These are phyloP conservation scores for Sporisorium graminicola DNA, from an alignment of 1,284 basidiomycete genomes.

Conservation along the genomic window DNA sequence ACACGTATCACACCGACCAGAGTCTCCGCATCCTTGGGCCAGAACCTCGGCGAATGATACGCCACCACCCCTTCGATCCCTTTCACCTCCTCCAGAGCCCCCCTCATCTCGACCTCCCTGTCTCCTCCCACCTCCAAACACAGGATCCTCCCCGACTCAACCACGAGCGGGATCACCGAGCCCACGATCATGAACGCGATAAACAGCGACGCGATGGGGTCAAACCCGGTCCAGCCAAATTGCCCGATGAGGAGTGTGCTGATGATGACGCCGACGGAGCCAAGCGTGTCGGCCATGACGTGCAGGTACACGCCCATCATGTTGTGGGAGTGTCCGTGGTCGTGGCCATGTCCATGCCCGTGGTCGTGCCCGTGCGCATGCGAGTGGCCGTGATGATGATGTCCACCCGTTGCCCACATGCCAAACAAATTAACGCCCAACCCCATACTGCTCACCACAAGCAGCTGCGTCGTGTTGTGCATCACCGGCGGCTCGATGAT, in stretches of 20 bases:
- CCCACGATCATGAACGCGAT: constrained; percentile 95
- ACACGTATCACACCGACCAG: constrained; percentile 83
- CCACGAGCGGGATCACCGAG: constrained; percentile 92
- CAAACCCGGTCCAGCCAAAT: constrained; percentile 99
- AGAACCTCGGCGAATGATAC: constrained; percentile 87
- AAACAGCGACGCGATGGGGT: constrained; percentile 96
- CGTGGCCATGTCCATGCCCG: constrained; percentile 69
- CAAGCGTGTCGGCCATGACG: constrained; percentile 74
- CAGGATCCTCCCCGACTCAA: constrained; percentile 90
- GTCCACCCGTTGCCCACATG: constrained; percentile 93
- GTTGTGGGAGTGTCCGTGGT: constrained; percentile 87
- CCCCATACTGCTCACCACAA: constrained; percentile 89
- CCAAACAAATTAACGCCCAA: constrained; percentile 95
- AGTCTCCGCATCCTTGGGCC: constrained; percentile 90
- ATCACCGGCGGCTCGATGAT: constrained; percentile 97
- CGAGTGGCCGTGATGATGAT: constrained; percentile 64
- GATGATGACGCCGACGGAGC: constrained; percentile 97
- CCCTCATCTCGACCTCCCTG: constrained; percentile 77
- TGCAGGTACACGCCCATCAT: constrained; percentile 98
- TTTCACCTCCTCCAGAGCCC: constrained; percentile 82
- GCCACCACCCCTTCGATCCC: constrained; percentile 79
- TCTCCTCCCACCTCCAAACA: constrained; percentile 84
- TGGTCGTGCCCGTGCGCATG: constrained; percentile 81
- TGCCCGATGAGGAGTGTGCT: constrained; percentile 94
- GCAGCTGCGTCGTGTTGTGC: constrained; percentile 88